phyloP scores from a whole-genome alignment of 495 filamentous ascomycete species.

The Neurospora sp. region DNA sequence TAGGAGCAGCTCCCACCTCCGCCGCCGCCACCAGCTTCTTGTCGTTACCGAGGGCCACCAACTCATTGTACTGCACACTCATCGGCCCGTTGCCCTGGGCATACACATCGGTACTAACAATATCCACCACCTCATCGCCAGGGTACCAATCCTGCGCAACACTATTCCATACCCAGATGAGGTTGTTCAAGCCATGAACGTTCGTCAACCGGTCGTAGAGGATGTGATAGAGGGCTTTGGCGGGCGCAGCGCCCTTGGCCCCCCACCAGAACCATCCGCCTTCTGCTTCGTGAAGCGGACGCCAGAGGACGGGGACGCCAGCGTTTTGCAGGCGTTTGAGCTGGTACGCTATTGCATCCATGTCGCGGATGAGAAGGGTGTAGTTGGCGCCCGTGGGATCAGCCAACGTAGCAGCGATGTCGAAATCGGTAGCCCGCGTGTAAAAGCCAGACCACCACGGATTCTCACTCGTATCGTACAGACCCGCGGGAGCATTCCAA shows the following conservation, averaged over 20 bases:
- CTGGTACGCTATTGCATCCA: conserved; percentile 39
- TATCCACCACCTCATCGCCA: conserved; percentile 32
- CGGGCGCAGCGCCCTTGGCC: conserved; percentile 33
- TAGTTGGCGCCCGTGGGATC: conserved; percentile 32
- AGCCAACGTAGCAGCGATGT: conserved; percentile 27
- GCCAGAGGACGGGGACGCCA: conserved; percentile 32
- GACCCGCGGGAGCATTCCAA: conserved; percentile 29
- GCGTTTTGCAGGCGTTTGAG: conserved; percentile 30
- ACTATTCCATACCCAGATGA: conserved; percentile 44
- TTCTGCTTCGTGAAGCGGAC: conserved; percentile 40
- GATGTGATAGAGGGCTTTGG: conserved; percentile 30
- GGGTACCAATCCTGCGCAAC: conserved; percentile 36
- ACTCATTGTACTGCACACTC: conserved; percentile 31
- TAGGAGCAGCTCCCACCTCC: conserved; percentile 36
- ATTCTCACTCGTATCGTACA: conserved; percentile 30
- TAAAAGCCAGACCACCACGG: conserved; percentile 42
- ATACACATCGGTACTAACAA: conserved; percentile 29
- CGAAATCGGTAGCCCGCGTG: conserved; percentile 34
- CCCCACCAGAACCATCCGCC: conserved; percentile 46
- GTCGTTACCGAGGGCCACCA: conserved; percentile 30
- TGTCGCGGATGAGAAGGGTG: conserved; percentile 35
- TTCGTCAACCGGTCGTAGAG: conserved; percentile 34
- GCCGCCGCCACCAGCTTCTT: conserved; percentile 37
- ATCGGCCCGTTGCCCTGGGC: conserved; percentile 28
- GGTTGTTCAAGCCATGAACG: conserved; percentile 32